A percentile compares a stretch with the other conserved stretches of the same genome.
These are phyloP conservation scores for Pleurozium schreberi DNA, from an alignment of 225 moss, liverwort and hornwort genomes.

Conservation along the genomic window DNA sequence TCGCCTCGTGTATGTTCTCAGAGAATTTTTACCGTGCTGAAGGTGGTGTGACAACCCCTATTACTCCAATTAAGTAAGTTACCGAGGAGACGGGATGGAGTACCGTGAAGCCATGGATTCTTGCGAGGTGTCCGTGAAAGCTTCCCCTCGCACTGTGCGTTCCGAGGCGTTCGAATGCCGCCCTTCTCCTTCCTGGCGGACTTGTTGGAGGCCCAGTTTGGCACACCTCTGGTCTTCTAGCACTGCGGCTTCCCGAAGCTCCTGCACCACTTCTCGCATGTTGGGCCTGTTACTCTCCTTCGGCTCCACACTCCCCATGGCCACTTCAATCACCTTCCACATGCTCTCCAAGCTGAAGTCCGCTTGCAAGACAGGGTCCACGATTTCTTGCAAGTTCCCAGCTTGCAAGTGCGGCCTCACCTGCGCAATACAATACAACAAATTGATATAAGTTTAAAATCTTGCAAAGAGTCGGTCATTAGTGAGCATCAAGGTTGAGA, in stretches of 20 bases:
- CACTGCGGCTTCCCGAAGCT: constrained; percentile 23
- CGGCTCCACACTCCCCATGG: constrained; percentile 42
- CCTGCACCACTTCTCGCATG: constrained; percentile 43
- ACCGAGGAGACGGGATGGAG: constrained; percentile 34
- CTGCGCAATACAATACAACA: not conserved
- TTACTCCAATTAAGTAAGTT: not conserved
- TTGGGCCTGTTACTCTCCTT: constrained; percentile 19
- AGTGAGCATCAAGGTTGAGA: too few relatives aligned
- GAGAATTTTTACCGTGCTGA: too few relatives aligned
- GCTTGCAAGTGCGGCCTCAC: constrained; percentile 30
- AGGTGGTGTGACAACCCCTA: too few relatives aligned
- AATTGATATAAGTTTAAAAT: not conserved
- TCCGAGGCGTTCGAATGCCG: constrained; percentile 5
- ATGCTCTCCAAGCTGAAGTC: constrained; percentile 34
- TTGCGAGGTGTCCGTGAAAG: constrained; percentile 21
- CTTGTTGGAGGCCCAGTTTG: not conserved
- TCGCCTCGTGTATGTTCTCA: too few relatives aligned
- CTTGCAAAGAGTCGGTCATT: not conserved
- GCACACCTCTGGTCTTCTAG: constrained; percentile 16
- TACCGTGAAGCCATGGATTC: constrained; percentile 36
- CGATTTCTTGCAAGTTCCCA: constrained; percentile 26
- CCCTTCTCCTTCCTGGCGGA: not conserved
- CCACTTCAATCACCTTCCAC: constrained; percentile 46
- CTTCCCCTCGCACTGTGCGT: not conserved
- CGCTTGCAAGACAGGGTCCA: constrained; percentile 6